Base-by-base conservation (phyloP, 2,329 filamentous ascomycete species). In the Beauveria australis region DNA sequence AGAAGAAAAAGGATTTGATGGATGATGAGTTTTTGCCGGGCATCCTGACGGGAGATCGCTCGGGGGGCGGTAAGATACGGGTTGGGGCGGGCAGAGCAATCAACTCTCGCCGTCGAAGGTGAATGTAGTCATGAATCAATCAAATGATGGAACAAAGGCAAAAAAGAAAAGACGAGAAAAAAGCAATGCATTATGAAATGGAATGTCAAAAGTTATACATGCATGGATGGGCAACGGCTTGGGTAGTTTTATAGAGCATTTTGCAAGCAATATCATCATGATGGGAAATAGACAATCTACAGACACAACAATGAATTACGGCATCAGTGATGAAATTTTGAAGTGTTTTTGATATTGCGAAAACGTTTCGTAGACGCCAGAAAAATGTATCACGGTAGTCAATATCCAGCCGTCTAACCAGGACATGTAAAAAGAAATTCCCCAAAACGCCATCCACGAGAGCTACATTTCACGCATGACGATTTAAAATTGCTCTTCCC, bases 21-120 rank as follows among this genome's bases (percentile, higher is more conserved):
- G 93, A 97, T 70, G 88, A 95, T 70, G 93, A 99, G 74, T 96
- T 92, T 72, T 75, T 97, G 64, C 94, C 94, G 0, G 81, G 85
- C 40, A 89, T 99, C 53, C 71, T 99, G 69, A 94, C 86, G 1
- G 94, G 94, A 0, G 86, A 92, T 68, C 80, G 93, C 66, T 81
- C 71, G 51, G 76, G 75, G 5, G 82, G 84, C 2, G 89, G 88
- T 0, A 87, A 84, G 74, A 84, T 90, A 62, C 88, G 85, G 70
- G 86, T 97, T 12, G 94, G 94, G 9, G 92, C 91, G 12, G 94
- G 94, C 9, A 85, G 86, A 70, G 91, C 88, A 70, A 84, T 97
- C 57, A 99, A 99, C 75, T 87, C 89, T 41, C 88, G 79, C 73
- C 89, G 87, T 19, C 37, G 56, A 30, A 47, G 56, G 12, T 59